These are phyloP conservation scores for Thalassiosira mediterranea DNA, from an alignment of 352 stramenopile genomes.

Conservation along the genomic window DNA sequence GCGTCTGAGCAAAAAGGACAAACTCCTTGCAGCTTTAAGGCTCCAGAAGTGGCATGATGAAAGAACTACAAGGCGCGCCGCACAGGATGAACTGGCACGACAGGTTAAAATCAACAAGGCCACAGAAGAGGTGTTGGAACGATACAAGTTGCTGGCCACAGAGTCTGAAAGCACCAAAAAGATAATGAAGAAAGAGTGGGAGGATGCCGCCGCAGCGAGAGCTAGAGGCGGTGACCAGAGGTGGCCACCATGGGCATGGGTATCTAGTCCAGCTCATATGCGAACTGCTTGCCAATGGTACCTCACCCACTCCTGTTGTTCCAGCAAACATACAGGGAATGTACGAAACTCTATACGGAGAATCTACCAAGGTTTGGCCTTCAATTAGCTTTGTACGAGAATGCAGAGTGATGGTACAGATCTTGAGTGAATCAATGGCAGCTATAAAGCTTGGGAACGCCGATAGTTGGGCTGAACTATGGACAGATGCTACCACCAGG, in stretches of 20 bases:
- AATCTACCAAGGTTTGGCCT: neutral
- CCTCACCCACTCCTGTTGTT: neutral
- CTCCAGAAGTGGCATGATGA: neutral
- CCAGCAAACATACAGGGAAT: constrained; percentile 2
- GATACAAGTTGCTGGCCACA: neutral
- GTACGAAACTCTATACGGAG: neutral
- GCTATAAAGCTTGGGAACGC: neutral
- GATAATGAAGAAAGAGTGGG: neutral
- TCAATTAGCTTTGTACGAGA: constrained; percentile 4
- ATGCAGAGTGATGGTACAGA: constrained; percentile 9
- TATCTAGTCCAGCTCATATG: constrained; percentile 9
- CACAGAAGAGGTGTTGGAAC: neutral
- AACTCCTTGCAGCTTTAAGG: neutral
- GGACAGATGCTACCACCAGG: neutral
- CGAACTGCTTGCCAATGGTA: constrained; percentile 17
- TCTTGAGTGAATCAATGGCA: constrained; percentile 5
- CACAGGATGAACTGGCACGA: neutral
- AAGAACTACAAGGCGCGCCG: neutral
- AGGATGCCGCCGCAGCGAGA: neutral
- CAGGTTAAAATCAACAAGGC: neutral
- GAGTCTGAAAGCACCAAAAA: neutral
- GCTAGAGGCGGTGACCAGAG: neutral
- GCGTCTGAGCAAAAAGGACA: neutral
- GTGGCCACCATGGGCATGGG: constrained; percentile 9
- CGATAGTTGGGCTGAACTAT: neutral